Evolutionary conservation across 78 protist species (phyloP).

Genomic region (Dictyostelium capitatum): DNA sequence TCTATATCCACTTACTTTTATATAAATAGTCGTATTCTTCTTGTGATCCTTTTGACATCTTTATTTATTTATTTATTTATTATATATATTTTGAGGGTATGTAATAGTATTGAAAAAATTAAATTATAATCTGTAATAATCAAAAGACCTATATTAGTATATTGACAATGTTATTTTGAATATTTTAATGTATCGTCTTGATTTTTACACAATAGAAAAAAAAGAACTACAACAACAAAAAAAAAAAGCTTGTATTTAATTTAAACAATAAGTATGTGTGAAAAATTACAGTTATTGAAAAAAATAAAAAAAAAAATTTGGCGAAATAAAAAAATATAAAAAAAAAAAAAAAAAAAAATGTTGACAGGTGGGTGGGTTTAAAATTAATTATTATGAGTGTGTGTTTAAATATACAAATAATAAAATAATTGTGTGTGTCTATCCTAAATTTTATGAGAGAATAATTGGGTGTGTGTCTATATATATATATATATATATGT

Average conservation of each 20-base stretch:
- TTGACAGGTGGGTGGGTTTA: too few species aligned
- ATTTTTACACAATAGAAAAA: background rate
- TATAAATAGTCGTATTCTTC: slow-evolving; percentile 87
- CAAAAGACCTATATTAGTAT: background rate
- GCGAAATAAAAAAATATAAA: slow-evolving; percentile 4
- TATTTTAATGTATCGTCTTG: too few species aligned
- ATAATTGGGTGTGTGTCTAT: too few species aligned
- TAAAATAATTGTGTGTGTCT: too few species aligned
- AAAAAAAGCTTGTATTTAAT: background rate
- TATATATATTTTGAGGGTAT: background rate
- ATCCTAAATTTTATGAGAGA: too few species aligned
- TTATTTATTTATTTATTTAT: background rate
- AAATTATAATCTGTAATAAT: background rate
- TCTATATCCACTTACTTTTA: slow-evolving; percentile 53
- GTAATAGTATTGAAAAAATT: background rate
- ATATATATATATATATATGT: too few species aligned
- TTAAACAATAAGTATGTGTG: too few species aligned
- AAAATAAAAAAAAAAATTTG: slow-evolving; percentile 5
- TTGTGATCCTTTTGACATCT: slow-evolving; percentile 75
- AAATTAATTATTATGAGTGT: too few species aligned
- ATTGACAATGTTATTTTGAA: background rate
- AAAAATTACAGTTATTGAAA: too few species aligned
- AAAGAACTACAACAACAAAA: background rate
- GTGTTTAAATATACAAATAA: too few species aligned
- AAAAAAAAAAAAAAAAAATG: background rate